Base-by-base conservation (phyloP, 2,329 filamentous ascomycete genomes). In the Sarocladium strictum region DNA sequence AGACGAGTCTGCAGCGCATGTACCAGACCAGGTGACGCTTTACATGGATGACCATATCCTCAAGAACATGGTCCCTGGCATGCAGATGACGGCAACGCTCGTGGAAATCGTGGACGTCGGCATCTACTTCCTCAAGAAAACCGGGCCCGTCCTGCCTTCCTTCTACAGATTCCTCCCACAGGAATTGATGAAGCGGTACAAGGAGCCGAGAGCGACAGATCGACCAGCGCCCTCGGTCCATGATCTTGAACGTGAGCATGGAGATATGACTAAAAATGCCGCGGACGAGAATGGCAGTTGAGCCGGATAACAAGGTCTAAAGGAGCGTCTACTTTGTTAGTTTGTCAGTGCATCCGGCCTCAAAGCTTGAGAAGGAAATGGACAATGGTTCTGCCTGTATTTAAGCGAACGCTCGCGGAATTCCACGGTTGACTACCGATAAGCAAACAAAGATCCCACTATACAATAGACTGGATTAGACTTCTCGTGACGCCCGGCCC, bases 101-200 rank as follows among this genome's bases (percentile, higher is more conserved):
- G 80, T 76, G 59, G 72, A 83, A 55, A 67, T 89, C 23, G 19
- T 40, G 17, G 78, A 78, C 60, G 81, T 85, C 23, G 86, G 83
- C 2, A 57, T 89, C 23, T 76, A 74, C 58, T 90, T 87, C 65
- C 80, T 91, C 64, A 85, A 85, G 63, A 68, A 75, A 2, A 65
- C 86, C 15, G 64, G 72, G 26, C 75, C 75, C 0, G 65, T 85
- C 11, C 78, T 80, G 55, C 82, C 82, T 2, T 80, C 78, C 0
- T 89, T 87, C 64, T 83, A 87, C 63, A 78, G 74, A 0, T 81
- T 83, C 55, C 70, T 91, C 24, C 78, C 81, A 1, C 89, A 92
- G 65, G 81, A 86, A 60, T 71, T 88, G 59, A 88, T 92, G 85
- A 62, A 76, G 21, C 67, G 76, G 17, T 91, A 81, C 77, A 88